phyloP scores from a whole-genome alignment of 192 early-diverging fungal species.

The Umbelopsis sp. region DNA sequence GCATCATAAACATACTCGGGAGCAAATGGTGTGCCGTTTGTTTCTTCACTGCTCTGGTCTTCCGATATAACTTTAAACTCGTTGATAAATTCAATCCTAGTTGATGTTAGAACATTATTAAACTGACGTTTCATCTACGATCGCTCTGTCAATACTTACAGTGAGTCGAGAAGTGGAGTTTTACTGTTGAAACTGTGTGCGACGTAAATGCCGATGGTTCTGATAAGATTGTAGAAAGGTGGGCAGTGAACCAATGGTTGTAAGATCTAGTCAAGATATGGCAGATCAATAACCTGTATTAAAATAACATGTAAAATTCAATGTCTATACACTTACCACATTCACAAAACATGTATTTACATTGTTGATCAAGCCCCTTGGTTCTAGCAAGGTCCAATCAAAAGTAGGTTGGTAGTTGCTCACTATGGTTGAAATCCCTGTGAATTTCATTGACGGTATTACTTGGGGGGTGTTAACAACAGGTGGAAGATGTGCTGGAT shows the following conservation, averaged over 20 bases:
- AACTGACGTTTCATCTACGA: not conserved
- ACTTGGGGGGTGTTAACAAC: not conserved
- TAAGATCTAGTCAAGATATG: conserved; percentile 51
- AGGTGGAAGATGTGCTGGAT: not conserved
- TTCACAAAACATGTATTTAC: conserved; percentile 99
- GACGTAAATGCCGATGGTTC: conserved; percentile 61
- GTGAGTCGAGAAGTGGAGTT: conserved; percentile 84
- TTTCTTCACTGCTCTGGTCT: conserved; percentile 36
- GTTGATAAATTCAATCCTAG: conserved; percentile 42
- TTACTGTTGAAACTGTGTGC: conserved; percentile 72
- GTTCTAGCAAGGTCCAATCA: conserved; percentile 55
- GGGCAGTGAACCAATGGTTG: conserved; percentile 92
- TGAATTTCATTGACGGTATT: conserved; percentile 35
- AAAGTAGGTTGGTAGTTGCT: conserved; percentile 45
- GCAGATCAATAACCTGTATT: not conserved
- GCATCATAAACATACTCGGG: conserved; percentile 95
- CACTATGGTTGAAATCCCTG: conserved; percentile 37
- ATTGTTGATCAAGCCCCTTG: conserved; percentile 93
- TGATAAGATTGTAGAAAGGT: conserved; percentile 90
- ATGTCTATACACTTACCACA: conserved; percentile 59
- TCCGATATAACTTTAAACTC: conserved; percentile 33
- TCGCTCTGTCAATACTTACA: conserved; percentile 53
- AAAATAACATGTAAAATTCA: not conserved
- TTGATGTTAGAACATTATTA: not conserved
- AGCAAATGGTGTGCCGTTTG: conserved; percentile 76